These are phyloP conservation scores for Trichothecium sympodiale DNA, from an alignment of 2,329 filamentous ascomycete genomes.

Conservation along the genomic window DNA sequence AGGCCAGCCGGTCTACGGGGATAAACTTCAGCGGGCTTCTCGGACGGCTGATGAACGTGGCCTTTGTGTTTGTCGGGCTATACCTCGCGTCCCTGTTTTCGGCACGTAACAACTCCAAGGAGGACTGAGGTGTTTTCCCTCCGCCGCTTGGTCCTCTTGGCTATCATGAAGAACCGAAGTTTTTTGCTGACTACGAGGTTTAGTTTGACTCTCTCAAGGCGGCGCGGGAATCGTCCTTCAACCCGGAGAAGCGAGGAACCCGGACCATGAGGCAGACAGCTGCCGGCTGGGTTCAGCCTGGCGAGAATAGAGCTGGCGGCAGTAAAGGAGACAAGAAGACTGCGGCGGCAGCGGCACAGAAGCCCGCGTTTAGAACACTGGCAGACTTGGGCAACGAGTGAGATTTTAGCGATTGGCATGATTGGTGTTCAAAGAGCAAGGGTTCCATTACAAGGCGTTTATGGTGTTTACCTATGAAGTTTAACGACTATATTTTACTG, in stretches of 20 bases:
- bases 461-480: too few relatives aligned
- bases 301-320: slow-evolving; percentile 3
- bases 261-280: slow-evolving; percentile 11
- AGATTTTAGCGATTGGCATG: slow-evolving; percentile 1
- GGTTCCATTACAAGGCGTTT: too few relatives aligned
- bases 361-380: slow-evolving; percentile 37
- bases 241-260: slow-evolving; percentile 30
- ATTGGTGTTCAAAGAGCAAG: too few relatives aligned
- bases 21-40: slow-evolving; percentile 29
- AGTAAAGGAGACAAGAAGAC: slow-evolving; percentile 7
- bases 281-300: slow-evolving; percentile 4
- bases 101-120: slow-evolving; percentile 25
- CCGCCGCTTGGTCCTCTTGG: not conserved
- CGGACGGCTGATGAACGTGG: slow-evolving; percentile 32
- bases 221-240: slow-evolving; percentile 49
- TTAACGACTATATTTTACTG: too few relatives aligned
- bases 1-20: slow-evolving; percentile 14
- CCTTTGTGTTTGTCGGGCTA: slow-evolving; percentile 47
- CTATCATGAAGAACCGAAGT: not conserved
- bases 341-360: slow-evolving; percentile 15
- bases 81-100: slow-evolving; percentile 53
- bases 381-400: slow-evolving; percentile 34
- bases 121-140: slow-evolving; percentile 2
- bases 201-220: slow-evolving; percentile 52
- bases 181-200: slow-evolving; percentile 12